A percentile compares a stretch with the other conserved stretches of the same genome.
Conservation (phyloP, 306 rosid species). For the Begonia fuchsioides region DNA sequence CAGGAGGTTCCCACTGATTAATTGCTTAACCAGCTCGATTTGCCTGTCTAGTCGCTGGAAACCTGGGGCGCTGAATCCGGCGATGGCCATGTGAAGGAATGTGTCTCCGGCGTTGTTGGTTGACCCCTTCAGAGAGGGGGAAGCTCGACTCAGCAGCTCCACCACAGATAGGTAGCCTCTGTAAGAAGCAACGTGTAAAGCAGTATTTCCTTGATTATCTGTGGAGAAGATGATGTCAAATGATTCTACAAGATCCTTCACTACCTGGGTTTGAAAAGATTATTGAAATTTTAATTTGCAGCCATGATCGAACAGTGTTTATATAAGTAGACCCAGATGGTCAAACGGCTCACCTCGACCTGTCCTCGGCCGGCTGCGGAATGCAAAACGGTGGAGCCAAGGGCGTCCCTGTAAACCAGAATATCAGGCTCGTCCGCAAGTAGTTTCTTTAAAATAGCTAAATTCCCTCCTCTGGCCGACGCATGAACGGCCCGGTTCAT, state of each 20-base stretch:
- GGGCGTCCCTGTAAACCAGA: slow-evolving; percentile 40
- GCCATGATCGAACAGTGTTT: no score
- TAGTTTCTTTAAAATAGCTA: slow-evolving; percentile 47
- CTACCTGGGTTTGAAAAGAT: slow-evolving; percentile 13
- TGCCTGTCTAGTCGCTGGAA: slow-evolving; percentile 67
- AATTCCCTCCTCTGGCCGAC: slow-evolving; percentile 80
- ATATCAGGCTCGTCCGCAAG: slow-evolving; percentile 25
- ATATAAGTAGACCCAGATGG: no score
- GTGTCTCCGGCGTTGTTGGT: slow-evolving; percentile 68
- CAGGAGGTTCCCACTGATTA: slow-evolving; percentile 26
- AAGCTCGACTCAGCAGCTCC: slow-evolving; percentile 35
- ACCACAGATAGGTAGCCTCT: slow-evolving; percentile 56
- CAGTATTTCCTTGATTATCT: slow-evolving; percentile 69
- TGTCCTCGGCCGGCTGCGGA: slow-evolving; percentile 75
- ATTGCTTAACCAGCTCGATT: slow-evolving; percentile 42
- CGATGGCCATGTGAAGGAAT: slow-evolving; percentile 70
- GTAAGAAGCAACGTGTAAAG: slow-evolving; percentile 69
- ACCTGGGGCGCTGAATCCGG: slow-evolving; percentile 83
- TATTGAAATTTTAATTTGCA: no score
- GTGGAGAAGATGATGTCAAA: slow-evolving; percentile 41
- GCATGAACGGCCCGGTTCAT: slow-evolving; percentile 68
- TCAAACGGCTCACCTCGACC: slow-evolving; percentile 25
- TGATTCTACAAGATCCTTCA: slow-evolving; percentile 43
- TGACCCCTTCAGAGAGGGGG: slow-evolving; percentile 31
- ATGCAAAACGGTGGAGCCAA: slow-evolving; percentile 66